Percentiles rank a stretch among this genome's conserved stretches.
Evolutionary conservation across 345 rosid genomes (phyloP).

Genomic region (Lepidium sativum): DNA sequence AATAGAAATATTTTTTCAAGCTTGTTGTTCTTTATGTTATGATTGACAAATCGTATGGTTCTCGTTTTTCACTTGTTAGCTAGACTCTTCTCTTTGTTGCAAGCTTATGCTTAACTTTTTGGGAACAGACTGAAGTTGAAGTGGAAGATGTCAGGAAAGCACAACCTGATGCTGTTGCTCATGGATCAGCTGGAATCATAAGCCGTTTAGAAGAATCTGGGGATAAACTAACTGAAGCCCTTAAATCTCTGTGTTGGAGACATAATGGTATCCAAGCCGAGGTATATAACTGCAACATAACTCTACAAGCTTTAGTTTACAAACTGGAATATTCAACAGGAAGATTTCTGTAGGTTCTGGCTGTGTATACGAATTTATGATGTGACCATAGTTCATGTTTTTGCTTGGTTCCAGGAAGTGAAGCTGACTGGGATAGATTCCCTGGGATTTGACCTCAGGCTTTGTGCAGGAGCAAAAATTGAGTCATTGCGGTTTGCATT

Average conservation of each 20-base stretch:
- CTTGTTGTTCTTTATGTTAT: neutral
- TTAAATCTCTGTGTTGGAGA: slow-evolving; percentile 75
- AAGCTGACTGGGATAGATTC: slow-evolving; percentile 58
- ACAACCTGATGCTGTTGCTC: slow-evolving; percentile 77
- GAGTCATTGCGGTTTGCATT: slow-evolving; percentile 76
- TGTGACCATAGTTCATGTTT: neutral
- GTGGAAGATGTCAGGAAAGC: slow-evolving; percentile 71
- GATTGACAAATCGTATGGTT: neutral
- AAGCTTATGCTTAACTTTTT: slow-evolving; percentile 22
- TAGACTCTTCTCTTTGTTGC: neutral
- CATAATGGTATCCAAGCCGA: slow-evolving; percentile 76
- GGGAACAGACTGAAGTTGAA: slow-evolving; percentile 53
- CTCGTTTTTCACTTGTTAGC: neutral
- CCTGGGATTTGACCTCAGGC: slow-evolving; percentile 73
- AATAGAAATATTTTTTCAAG: neutral
- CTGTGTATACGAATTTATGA: neutral
- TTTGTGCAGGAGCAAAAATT: slow-evolving; percentile 77
- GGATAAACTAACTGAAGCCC: slow-evolving; percentile 54
- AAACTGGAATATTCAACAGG: neutral
- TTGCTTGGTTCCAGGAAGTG: slow-evolving; percentile 48
- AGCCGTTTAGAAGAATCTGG: slow-evolving; percentile 62
- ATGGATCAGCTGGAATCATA: slow-evolving; percentile 53
- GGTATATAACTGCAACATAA: slow-evolving; percentile 37
- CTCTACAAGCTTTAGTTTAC: neutral
- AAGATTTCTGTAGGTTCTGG: neutral